Conservation (phyloP, 345 rosid species). For the Acer campestre region DNA sequence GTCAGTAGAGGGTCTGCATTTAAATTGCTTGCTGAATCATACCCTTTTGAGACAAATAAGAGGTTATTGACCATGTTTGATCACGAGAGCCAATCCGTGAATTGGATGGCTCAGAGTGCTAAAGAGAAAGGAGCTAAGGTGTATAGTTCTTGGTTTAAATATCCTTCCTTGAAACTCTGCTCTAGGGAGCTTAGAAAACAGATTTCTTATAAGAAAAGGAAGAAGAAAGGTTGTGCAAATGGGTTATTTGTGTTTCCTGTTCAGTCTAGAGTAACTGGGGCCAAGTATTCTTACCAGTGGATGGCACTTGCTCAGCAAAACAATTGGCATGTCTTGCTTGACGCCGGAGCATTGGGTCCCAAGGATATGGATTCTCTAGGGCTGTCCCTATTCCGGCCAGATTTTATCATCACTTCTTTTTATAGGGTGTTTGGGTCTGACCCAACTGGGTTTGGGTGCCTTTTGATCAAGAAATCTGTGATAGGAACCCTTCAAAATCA, state of each 20-base stretch:
- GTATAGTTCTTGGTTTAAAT: constrained; percentile 85
- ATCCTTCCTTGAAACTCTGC: constrained; percentile 84
- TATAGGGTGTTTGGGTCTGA: constrained; percentile 77
- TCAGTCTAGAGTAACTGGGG: constrained; percentile 82
- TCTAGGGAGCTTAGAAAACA: constrained; percentile 80
- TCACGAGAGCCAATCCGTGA: constrained; percentile 92
- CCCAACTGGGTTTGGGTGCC: constrained; percentile 85
- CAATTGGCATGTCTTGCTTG: constrained; percentile 82
- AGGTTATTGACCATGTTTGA: constrained; percentile 83
- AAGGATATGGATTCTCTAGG: constrained; percentile 94
- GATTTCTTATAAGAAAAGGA: constrained; percentile 68
- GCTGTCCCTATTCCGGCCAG: constrained; percentile 80
- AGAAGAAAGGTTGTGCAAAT: constrained; percentile 75
- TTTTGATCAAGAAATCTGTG: constrained; percentile 82
- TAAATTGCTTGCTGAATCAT: constrained; percentile 76
- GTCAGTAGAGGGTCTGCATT: constrained; percentile 92
- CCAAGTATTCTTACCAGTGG: constrained; percentile 92
- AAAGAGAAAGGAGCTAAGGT: constrained; percentile 86
- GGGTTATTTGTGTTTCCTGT: constrained; percentile 88
- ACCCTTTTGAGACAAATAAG: constrained; percentile 75
- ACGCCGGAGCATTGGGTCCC: constrained; percentile 83
- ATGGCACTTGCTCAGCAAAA: constrained; percentile 87
- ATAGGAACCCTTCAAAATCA: constrained; percentile 73
- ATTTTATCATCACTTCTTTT: constrained; percentile 81
- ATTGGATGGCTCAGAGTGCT: constrained; percentile 87